Evolutionary conservation across 441 rosid genomes (phyloP).

Genomic region (Mallotus repandus): DNA sequence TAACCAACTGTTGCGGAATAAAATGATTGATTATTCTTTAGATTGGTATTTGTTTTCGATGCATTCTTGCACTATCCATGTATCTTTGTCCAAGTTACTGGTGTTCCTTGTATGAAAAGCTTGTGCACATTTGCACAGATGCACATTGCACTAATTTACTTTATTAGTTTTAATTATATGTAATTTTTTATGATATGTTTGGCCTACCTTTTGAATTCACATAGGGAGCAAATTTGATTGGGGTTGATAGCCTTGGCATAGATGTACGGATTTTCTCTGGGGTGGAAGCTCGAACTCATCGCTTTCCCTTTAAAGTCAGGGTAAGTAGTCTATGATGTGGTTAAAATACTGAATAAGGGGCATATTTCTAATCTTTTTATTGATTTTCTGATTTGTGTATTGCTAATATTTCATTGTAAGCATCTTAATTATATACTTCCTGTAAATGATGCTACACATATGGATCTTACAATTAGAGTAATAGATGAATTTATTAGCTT

Average conservation of each 20-base stretch:
- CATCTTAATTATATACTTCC: neutral
- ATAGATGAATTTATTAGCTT: neutral
- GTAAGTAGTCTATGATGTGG: slow-evolving; percentile 33
- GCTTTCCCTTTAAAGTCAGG: slow-evolving; percentile 85
- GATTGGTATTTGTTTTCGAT: neutral
- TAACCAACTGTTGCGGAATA: neutral
- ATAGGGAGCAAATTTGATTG: slow-evolving; percentile 72
- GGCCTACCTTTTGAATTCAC: slow-evolving; percentile 18
- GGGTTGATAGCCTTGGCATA: slow-evolving; percentile 89
- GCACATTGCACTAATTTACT: neutral
- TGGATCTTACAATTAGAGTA: neutral
- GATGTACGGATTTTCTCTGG: slow-evolving; percentile 82
- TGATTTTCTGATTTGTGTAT: neutral
- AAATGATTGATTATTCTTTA: neutral
- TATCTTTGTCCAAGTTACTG: too few relatives aligned
- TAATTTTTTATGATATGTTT: slow-evolving; percentile 7
- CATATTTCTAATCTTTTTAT: slow-evolving; percentile 2
- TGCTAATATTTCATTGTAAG: neutral
- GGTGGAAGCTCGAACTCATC: slow-evolving; percentile 76
- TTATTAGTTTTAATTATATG: neutral
- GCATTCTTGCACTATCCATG: neutral
- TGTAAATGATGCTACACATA: neutral
- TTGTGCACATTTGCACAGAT: neutral
- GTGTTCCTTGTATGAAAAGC: neutral
- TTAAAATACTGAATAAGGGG: slow-evolving; percentile 2